These are phyloP conservation scores for Globisporangium middletonii DNA, from an alignment of 352 stramenopile species.

Conservation along the genomic window DNA sequence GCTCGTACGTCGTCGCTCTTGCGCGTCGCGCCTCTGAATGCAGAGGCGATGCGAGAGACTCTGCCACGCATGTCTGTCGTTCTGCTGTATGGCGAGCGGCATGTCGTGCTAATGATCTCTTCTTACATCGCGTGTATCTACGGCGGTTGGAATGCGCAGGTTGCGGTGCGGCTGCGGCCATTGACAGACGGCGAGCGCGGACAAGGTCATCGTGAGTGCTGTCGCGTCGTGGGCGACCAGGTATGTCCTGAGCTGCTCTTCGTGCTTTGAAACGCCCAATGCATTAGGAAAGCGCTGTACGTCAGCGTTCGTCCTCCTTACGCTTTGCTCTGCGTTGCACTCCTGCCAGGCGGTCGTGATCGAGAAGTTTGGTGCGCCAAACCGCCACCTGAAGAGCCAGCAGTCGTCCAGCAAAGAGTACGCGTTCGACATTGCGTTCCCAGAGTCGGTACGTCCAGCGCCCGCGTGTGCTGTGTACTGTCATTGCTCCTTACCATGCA, in stretches of 20 bases:
- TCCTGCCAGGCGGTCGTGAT: constrained; percentile 46
- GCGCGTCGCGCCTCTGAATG: not conserved
- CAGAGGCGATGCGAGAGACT: not conserved
- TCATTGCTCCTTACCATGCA: no score
- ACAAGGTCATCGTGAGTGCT: constrained; percentile 47
- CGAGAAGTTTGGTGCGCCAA: constrained; percentile 42
- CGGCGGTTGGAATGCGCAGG: constrained; percentile 15
- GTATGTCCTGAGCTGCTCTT: constrained; percentile 10
- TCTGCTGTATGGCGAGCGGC: no score
- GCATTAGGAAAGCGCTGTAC: no score
- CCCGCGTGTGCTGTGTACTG: no score
- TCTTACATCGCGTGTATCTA: not conserved
- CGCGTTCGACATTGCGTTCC: constrained; percentile 54
- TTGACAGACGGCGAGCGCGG: constrained; percentile 34
- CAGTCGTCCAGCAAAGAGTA: constrained; percentile 52
- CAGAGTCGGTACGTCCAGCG: constrained; percentile 19
- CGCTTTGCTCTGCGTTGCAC: no score
- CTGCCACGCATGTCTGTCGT: not conserved
- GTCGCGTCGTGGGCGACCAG: constrained; percentile 48
- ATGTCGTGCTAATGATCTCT: no score
- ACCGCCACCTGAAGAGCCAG: constrained; percentile 46
- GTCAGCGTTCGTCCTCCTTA: no score
- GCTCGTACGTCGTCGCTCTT: constrained; percentile 17
- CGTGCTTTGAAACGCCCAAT: not conserved
- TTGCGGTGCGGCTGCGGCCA: constrained; percentile 45